Base-by-base conservation (phyloP, 2,329 filamentous ascomycete species). In the Stagonosporopsis cucurbitacearum region DNA sequence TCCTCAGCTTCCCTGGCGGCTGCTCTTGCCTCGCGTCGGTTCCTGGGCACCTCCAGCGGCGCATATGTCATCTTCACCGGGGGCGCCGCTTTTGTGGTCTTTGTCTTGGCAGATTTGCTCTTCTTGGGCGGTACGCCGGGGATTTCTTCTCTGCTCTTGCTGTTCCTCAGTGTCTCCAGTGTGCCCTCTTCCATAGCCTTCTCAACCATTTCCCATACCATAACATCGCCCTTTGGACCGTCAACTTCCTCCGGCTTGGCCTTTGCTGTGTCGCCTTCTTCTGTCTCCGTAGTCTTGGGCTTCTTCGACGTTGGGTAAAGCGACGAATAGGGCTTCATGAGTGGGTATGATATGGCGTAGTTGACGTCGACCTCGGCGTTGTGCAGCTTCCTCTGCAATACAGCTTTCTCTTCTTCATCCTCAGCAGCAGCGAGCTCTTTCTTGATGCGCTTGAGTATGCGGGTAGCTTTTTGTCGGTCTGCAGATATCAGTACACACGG, bases 381-480 rank as follows among this genome's bases (percentile, higher is more conserved):
- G 70, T 91, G 88, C n/a, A 90, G 78, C 57, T 86, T 81, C 6
- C 74, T 74, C 63, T 84, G 78, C 44, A 90, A 72, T 1, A 54
- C 56, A 32, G 77, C 76, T 63, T 86, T 84, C 43, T 82, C 79
- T 1, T 80, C 72, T 32, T 83, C 81, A 47, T 81, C 79, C 17
- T 80, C 75, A 42, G 80, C 75, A 17, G 82, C 76, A 35, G 71
- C 58, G 6, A 90, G 77, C 61, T 83, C 82, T 66, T 84, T 86
- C 65, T 80, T 79, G 47, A 90, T 78, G 67, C 87, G 84, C 73
- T 89, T 92, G 48, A 86, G 79, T 37, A 86, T 80, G 54, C 89
- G 82, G 46, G 82, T 82, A 25, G 89, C 89, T 75, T 91, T 92
- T 75, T 91, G 88, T 43, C 88, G 84, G 64, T 92, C 88, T 90